phyloP scores from a whole-genome alignment of 768 basidiomycete genomes.

The Leccinum boreale region DNA sequence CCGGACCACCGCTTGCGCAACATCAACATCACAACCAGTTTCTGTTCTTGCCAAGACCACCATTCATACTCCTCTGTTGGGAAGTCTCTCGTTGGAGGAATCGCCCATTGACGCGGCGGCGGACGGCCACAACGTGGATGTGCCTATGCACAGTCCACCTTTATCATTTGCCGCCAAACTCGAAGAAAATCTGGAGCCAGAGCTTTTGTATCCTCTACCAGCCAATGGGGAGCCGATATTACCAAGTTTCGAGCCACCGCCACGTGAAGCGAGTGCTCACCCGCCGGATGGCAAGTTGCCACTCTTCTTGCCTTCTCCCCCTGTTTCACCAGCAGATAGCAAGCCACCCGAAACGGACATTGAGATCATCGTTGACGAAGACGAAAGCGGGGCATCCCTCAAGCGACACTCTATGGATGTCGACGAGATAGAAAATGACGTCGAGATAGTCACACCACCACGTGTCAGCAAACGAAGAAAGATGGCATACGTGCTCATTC shows the following conservation, averaged over 20 bases:
- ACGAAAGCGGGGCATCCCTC: slow-evolving; percentile 2
- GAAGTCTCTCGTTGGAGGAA: slow-evolving; percentile 24
- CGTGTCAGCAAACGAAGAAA: slow-evolving; percentile 24
- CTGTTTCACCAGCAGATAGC: slow-evolving; percentile 29
- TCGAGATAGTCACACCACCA: neutral
- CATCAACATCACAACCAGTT: slow-evolving; percentile 5
- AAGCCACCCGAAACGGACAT: slow-evolving; percentile 22
- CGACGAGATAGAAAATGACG: slow-evolving; percentile 10
- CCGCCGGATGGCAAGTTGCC: slow-evolving; percentile 31
- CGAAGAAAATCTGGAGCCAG: slow-evolving; percentile 11
- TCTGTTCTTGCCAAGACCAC: slow-evolving; percentile 8
- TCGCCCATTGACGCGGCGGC: neutral
- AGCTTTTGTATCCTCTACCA: slow-evolving; percentile 5
- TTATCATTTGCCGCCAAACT: slow-evolving; percentile 1
- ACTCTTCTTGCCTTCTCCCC: slow-evolving; percentile 49
- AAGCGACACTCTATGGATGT: slow-evolving; percentile 22
- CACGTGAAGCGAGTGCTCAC: slow-evolving; percentile 12
- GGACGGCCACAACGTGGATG: slow-evolving; percentile 14
- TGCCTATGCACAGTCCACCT: slow-evolving; percentile 21
- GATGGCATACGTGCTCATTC: slow-evolving; percentile 29
- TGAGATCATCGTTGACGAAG: slow-evolving; percentile 12
- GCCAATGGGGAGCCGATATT: neutral
- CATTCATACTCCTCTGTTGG: slow-evolving; percentile 18
- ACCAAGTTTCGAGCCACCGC: slow-evolving; percentile 6
- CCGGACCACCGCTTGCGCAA: neutral